These are phyloP conservation scores for Moesziomyces sp. DNA, from an alignment of 1,284 basidiomycete species.

Conservation along the genomic window DNA sequence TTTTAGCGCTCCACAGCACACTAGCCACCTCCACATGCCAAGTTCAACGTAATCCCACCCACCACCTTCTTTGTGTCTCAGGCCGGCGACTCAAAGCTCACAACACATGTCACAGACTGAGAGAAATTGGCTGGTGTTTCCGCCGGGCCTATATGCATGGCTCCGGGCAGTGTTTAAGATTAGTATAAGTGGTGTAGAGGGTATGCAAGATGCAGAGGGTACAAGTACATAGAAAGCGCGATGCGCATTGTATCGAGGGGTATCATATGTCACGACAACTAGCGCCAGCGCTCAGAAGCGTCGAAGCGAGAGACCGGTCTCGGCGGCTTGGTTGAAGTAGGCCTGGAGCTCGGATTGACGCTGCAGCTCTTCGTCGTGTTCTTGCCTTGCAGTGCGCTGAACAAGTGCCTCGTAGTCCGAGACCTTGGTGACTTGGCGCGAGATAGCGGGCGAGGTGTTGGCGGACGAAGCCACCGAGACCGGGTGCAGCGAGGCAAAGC, in stretches of 20 bases:
- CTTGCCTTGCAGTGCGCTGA: slow-evolving; percentile 15
- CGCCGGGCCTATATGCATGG: background rate
- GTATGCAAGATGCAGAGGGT: background rate
- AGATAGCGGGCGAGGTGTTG: slow-evolving; percentile 39
- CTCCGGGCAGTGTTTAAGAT: background rate
- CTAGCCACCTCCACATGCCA: no score
- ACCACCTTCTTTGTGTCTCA: background rate
- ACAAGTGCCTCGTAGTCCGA: slow-evolving; percentile 39
- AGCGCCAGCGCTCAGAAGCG: slow-evolving; percentile 18
- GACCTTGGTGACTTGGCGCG: slow-evolving; percentile 35
- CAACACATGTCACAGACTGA: background rate
- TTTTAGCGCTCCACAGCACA: background rate
- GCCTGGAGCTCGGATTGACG: slow-evolving; percentile 25
- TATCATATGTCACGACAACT: slow-evolving; percentile 3
- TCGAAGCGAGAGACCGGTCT: slow-evolving; percentile 26
- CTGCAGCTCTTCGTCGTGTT: slow-evolving; percentile 26
- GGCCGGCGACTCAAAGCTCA: background rate
- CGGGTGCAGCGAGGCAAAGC: slow-evolving; percentile 21
- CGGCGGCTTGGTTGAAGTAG: slow-evolving; percentile 31
- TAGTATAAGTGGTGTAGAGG: background rate
- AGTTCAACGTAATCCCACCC: no score
- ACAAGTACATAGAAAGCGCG: background rate
- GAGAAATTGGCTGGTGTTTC: background rate
- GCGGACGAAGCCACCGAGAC: slow-evolving; percentile 32
- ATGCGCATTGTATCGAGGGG: background rate